phyloP scores from a whole-genome alignment of 176 grass and related monocot genomes.

The Hordeum vulgare region DNA sequence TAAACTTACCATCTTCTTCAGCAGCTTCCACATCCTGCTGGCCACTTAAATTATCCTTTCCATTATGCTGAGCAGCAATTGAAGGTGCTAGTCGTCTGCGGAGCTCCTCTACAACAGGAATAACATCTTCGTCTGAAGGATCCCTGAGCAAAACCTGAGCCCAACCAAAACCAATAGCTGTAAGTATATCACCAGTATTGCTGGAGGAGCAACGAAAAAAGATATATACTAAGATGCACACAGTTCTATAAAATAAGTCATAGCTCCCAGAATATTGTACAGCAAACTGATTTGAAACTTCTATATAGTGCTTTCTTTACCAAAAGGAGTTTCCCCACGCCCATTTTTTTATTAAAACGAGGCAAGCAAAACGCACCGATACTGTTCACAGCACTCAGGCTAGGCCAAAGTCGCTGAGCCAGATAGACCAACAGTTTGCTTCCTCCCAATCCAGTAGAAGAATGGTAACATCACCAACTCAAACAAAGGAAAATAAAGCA shows the following conservation, averaged over 20 bases:
- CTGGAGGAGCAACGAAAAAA: neutral
- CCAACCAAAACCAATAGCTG: neutral
- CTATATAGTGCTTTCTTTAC: neutral
- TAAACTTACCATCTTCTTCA: constrained; percentile 68
- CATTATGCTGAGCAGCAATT: constrained; percentile 35
- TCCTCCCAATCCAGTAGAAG: too few species aligned
- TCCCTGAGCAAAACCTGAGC: constrained; percentile 86
- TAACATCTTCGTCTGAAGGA: constrained; percentile 75
- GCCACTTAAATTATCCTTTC: constrained; percentile 44
- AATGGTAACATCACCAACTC: too few species aligned
- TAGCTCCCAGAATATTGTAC: neutral
- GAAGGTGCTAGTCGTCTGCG: constrained; percentile 55
- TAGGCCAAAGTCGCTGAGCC: too few species aligned
- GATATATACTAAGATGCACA: neutral
- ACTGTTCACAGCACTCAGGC: too few species aligned
- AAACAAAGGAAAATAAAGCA: too few species aligned
- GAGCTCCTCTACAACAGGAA: constrained; percentile 84
- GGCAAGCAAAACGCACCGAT: too few species aligned
- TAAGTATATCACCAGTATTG: constrained; percentile 1
- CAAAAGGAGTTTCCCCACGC: too few species aligned
- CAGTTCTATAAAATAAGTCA: constrained; percentile 9
- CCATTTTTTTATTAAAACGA: too few species aligned
- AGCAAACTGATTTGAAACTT: neutral
- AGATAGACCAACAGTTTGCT: too few species aligned
- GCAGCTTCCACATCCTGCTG: constrained; percentile 70